Evolutionary conservation across 2,329 filamentous ascomycete species (phyloP).

Genomic region (Fusarium sacchari): DNA sequence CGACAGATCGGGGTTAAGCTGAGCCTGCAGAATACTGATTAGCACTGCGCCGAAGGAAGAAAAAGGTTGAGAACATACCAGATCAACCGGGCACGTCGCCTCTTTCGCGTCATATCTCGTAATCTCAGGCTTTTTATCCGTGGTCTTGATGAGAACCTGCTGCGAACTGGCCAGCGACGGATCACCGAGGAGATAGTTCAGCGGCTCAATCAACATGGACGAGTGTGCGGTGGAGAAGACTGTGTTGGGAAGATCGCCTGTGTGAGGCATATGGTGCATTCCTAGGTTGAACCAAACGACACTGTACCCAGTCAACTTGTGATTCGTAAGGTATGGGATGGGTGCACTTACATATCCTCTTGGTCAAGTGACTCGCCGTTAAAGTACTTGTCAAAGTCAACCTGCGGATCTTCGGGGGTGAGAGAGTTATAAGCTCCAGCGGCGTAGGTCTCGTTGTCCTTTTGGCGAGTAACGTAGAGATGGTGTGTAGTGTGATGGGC

Average conservation of each 20-base stretch:
- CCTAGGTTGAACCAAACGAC: neutral
- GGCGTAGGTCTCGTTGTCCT: neutral
- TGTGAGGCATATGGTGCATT: conserved; percentile 14
- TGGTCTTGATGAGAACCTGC: neutral
- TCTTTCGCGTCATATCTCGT: neutral
- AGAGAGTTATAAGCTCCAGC: neutral
- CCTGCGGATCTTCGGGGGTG: neutral
- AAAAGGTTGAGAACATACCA: neutral
- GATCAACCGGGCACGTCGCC: neutral
- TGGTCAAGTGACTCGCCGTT: neutral
- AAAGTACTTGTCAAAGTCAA: conserved; percentile 10
- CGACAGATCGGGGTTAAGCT: neutral
- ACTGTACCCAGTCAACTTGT: neutral
- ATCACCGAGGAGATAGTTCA: neutral
- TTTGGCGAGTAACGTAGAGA: neutral
- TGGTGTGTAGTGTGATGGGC: neutral
- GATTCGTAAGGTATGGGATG: rapidly evolving
- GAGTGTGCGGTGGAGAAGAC: neutral
- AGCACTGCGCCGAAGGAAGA: neutral
- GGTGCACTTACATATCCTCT: neutral
- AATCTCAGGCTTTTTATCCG: neutral
- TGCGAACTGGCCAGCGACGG: neutral
- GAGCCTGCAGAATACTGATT: neutral
- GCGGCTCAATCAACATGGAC: neutral
- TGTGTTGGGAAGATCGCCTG: conserved; percentile 1